These are phyloP conservation scores for Cucurbita pepo DNA, from an alignment of 306 rosid species.

Conservation along the genomic window DNA sequence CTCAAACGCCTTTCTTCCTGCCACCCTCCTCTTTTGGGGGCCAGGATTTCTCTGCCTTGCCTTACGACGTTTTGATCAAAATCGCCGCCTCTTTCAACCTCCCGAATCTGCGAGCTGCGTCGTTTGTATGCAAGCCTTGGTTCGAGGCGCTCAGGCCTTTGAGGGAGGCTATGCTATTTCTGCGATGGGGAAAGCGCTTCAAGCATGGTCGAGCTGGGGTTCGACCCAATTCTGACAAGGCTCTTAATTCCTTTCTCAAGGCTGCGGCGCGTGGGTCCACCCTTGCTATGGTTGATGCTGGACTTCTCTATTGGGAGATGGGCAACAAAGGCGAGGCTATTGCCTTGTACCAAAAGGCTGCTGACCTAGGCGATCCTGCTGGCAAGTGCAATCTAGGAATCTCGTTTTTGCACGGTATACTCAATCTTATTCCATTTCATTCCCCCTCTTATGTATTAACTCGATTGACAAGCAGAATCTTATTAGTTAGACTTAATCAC, in stretches of 20 bases:
- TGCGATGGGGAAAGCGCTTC: slow-evolving; percentile 62
- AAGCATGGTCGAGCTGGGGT: slow-evolving; percentile 66
- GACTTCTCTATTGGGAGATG: slow-evolving; percentile 63
- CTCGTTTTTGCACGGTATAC: slow-evolving; percentile 62
- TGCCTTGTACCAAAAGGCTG: slow-evolving; percentile 42
- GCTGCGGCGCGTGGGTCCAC: slow-evolving; percentile 65
- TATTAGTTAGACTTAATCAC: not conserved
- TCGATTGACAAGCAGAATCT: not conserved
- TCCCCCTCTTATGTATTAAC: not conserved
- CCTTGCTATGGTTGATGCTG: slow-evolving; percentile 82
- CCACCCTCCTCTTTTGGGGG: not conserved
- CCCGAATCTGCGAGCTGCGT: slow-evolving; percentile 43
- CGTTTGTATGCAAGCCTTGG: slow-evolving; percentile 72
- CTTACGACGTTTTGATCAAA: slow-evolving; percentile 43
- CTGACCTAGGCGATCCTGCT: slow-evolving; percentile 50
- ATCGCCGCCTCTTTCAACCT: slow-evolving; percentile 42
- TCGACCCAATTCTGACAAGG: slow-evolving; percentile 32
- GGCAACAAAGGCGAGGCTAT: slow-evolving; percentile 40
- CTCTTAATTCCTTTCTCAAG: slow-evolving; percentile 49
- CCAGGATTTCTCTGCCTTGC: slow-evolving; percentile 48
- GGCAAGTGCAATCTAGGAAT: slow-evolving; percentile 83
- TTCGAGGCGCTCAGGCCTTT: slow-evolving; percentile 44
- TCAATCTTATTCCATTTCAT: not conserved
- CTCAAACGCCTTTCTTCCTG: slow-evolving; percentile 9
- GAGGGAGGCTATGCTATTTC: slow-evolving; percentile 56